Base-by-base conservation (phyloP, 2,329 filamentous ascomycete species). In the Aspergillus proliferans region DNA sequence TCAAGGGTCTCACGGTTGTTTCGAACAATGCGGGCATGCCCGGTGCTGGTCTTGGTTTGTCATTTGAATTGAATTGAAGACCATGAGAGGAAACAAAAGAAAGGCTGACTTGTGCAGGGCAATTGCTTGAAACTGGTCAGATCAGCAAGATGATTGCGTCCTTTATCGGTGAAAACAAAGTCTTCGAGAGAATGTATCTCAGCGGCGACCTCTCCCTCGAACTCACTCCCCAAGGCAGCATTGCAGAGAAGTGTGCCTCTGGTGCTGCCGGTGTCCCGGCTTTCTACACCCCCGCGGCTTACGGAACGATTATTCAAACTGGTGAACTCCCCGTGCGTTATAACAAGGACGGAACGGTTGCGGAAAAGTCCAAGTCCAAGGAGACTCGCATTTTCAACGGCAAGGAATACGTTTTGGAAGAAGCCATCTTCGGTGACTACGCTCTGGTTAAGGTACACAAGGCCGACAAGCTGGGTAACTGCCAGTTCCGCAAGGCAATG, bases 201-300 rank as follows among this genome's bases (percentile, higher is more conserved):
- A 86, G 79, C 6, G 90, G 90, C 53, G 78, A 93, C 66, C 81
- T 95, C 49, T 86, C 91, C 67, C 81, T 95, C 47, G 90, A 95
- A 73, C 81, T 95, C 55, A 92, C 87, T 21, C 90, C 90, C 1
- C 90, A 95, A 71, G 90, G 90, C 54, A 94, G 88, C 15, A 80
- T 95, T 46, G 90, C 89, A 34, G 90, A 95, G 73, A 82, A 90
- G 58, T 90, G 89, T 70, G 81, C 88, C 48, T 85, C 88, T 39
- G 89, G 88, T 56, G 90, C 89, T 48, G 87, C 87, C 63, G 90
- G 90, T 47, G 86, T 95, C 57, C 90, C 90, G 28, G 90, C 90
- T 50, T 95, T 93, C 68, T 93, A 85, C 62, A 91, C 88, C 0
- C 84, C 87, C 1, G 88, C 87, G 3, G 87, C 85, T 48, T 86